Base-by-base conservation (phyloP, 78 protist genomes). In the Speleostelium caveatum region DNA sequence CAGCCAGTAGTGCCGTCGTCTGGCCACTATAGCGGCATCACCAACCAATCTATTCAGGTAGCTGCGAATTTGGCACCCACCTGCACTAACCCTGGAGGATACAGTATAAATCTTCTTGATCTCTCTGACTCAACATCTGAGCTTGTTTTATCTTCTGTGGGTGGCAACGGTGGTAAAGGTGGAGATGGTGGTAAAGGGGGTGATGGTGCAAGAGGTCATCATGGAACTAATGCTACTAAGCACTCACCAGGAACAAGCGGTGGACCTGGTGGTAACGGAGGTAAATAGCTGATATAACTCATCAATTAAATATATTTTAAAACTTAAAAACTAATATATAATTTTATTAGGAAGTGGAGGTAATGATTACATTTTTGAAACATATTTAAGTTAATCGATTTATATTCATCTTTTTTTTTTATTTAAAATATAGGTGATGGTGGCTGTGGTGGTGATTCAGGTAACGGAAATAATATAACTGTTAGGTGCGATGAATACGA, bases 111-210 rank as follows among this genome's bases (percentile, higher is more conserved):
- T n/a, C 35, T n/a, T 59, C 16, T 74, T 24, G 24, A 61, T 22
- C 32, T 86, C 35, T 83, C 75, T 17, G 28, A 65, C 59, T 56
- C 93, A 51, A 4, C 21, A 16, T 67, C 75, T 28, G 62, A 73
- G n/a, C 58, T 86, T 10, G 32, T 56, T 38, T 30, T 87, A 39
- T 51, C 86, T 3, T 10, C 86, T 19, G 24, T 61, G 33, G 93
- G 93, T 51, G 93, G 93, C 24, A 86, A 87, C 49, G 93, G 93
- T 36, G 93, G 93, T 51, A 19, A n/a, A 6, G 93, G 93, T 75
- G 93, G 93, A 26, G 45, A 62, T 49, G 93, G 86, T 56, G 74
- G 74, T 35, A 2, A 36, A n/a, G 36, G 85, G 24, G 75, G 62
- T 22, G 36, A 67, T 67, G 63, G 92, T 33, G 80, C 79, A 30